These are phyloP conservation scores for Talaromyces sp. DNA, from an alignment of 2,329 filamentous ascomycete species.

Conservation along the genomic window DNA sequence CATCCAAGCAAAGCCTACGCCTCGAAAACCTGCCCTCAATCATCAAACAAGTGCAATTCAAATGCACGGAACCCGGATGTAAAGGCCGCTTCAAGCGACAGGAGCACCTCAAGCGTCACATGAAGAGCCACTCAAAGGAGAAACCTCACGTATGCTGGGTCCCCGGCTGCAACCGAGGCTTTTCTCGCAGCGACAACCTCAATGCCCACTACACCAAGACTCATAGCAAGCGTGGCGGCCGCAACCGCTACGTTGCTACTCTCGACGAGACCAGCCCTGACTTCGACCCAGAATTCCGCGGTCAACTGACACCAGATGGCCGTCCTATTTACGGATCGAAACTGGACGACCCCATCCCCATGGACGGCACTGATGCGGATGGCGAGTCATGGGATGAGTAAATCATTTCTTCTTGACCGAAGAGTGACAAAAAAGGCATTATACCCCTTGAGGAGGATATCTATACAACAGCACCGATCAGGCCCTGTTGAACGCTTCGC, in stretches of 20 bases:
- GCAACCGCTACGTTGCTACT: constrained; percentile 43
- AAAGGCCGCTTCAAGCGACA: constrained; percentile 44
- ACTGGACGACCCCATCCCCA: constrained; percentile 27
- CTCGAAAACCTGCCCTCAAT: constrained; percentile 33
- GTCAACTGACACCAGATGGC: constrained; percentile 38
- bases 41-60: constrained; percentile 38
- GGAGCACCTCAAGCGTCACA: constrained; percentile 47
- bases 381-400: constrained; percentile 31
- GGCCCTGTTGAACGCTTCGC: constrained; percentile 5
- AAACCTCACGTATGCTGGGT: constrained; percentile 42
- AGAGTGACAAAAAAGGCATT: neutral
- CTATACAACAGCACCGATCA: constrained; percentile 1
- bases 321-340: constrained; percentile 35
- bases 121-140: constrained; percentile 43
- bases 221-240: constrained; percentile 42
- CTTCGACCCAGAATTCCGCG: constrained; percentile 41
- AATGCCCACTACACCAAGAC: constrained; percentile 44
- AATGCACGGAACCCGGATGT: constrained; percentile 39
- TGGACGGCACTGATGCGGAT: constrained; percentile 24
- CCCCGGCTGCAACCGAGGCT: constrained; percentile 36
- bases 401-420: neutral
- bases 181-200: constrained; percentile 42
- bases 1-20: constrained; percentile 30
- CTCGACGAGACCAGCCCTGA: constrained; percentile 38
- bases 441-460: constrained; percentile 11